Conservation (phyloP, 345 rosid species). For the Bretschneidera sinensis region DNA sequence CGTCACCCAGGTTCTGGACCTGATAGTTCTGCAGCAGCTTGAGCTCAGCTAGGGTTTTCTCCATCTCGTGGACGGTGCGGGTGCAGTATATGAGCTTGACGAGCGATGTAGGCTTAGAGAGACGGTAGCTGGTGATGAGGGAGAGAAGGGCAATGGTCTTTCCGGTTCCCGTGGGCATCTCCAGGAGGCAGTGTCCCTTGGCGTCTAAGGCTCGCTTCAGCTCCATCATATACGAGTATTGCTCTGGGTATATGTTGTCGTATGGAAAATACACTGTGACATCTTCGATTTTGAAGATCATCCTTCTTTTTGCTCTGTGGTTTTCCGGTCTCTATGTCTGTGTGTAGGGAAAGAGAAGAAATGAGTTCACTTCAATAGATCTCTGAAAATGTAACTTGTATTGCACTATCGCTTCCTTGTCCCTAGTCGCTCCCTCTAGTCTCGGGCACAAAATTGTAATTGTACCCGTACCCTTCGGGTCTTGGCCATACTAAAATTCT, state of each 20-base stretch:
- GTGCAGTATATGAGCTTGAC: conserved; percentile 92
- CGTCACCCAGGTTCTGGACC: conserved; percentile 54
- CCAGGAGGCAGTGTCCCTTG: conserved; percentile 95
- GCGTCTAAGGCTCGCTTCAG: conserved; percentile 92
- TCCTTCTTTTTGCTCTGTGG: conserved; percentile 20
- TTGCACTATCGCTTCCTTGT: too few species aligned
- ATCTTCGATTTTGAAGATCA: conserved; percentile 90
- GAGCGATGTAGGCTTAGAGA: conserved; percentile 58
- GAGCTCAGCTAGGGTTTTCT: conserved; percentile 88
- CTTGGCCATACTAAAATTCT: too few species aligned
- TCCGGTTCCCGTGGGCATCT: conserved; percentile 99
- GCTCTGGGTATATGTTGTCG: conserved; percentile 93
- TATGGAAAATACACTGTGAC: conserved; percentile 88
- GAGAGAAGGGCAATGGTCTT: conserved; percentile 95
- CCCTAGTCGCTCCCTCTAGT: too few species aligned
- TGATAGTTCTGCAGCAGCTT: conserved; percentile 73
- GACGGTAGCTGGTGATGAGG: conserved; percentile 80
- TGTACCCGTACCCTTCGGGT: too few species aligned
- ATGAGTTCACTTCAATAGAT: background rate
- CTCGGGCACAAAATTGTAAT: too few species aligned
- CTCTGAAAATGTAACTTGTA: too few species aligned
- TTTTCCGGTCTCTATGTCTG: background rate
- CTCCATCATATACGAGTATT: conserved; percentile 89
- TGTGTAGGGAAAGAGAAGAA: too few species aligned
- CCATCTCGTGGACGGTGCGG: conserved; percentile 99